Base-by-base conservation (phyloP, 202 grass and related monocot species). In the Bolboschoenoplectus hybrid region DNA sequence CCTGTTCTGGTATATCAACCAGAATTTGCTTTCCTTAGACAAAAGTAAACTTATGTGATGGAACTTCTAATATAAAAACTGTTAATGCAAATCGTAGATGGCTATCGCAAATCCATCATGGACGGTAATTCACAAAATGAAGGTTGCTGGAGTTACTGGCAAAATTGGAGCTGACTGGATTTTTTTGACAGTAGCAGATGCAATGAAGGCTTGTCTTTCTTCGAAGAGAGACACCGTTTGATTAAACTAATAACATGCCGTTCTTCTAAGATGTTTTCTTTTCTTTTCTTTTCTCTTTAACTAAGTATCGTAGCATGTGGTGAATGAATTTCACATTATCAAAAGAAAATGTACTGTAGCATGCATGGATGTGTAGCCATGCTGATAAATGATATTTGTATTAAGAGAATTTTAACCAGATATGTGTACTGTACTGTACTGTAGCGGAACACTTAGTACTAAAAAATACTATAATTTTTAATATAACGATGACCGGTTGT, bases 71-170 rank as follows among this genome's bases (percentile, higher is more conserved):
- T 50, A 67, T 8, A 57, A 75, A 83, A 44, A 7, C 9, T 41
- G 40, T 85, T 20, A 40, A 74, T 64, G 32, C 51, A 79, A 74
- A 73, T 38, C 81, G 67, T 85, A 98, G 97, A 88, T 98, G 80
- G 91, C 86, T 0, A 79, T 98, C 5, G 63, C 91, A 12, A 88
- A 94, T 62, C 97, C 97, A 80, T 91, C 89, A 74, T 98, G 93
- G 92, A 89, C 89, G 50, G 88, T 87, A 38, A 81, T 98, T 70
- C 89, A 98, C 82, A 98, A 98, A 86, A 92, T 98, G 93, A 98
- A 98, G 86, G 19, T 90, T 87, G 85, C 89, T 0, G 52, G 49
- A 17, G 58, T 98, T 36, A 82, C 93, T 34, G 93, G 81, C 62
- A 68, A 65, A 51, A 63, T 94, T 72, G 97, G 93, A 85, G 86